Evolutionary conservation across 2,329 filamentous ascomycete species (phyloP), one percentile per base, ranked within the genome.

Genomic region (Sarocladium strictum): DNA sequence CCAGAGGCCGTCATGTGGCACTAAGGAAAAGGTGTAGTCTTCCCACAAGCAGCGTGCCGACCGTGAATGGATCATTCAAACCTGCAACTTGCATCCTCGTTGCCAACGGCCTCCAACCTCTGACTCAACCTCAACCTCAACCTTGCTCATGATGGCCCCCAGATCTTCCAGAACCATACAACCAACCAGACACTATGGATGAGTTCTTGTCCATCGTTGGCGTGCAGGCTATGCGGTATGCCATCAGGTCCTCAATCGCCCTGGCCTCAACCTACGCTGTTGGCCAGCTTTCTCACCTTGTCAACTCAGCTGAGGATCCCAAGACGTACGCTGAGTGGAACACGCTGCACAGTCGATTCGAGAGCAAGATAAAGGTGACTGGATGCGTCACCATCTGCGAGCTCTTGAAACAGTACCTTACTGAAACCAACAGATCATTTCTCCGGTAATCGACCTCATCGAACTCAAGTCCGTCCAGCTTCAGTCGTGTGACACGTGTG

Each of bases 381-480:
- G n/a, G 2, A 24, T 7, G 12, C 12, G 7, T 32, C 6, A 32
- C 29, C 10, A 12, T 17, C 51, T 21, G 50, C 23, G 3, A n/a
- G 27, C 54, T 23, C 5, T 45, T 24, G 12, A 14, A n/a, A n/a
- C n/a, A 15, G 17, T 51, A 29, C 12, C 17, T 17, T 35, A 35
- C 32, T 47, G 54, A 45, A 32, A 47, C 40, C 50, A 37, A 29
- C 58, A 90, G 84, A 90, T 96, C 60, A 85, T 97, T 45, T 91
- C 90, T 11, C 92, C 92, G 1, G 89, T 90, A 10, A 93, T 96
- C 64, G 90, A 96, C 66, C 85, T 96, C 76, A 90, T 96, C 62
- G 90, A 96, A 68, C 80, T 97, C 62, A 94, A 94, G 85, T 47
- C 21, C 17, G 43, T 47, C n/a, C 24, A 12, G n/a, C n/a, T 27